These are phyloP conservation scores for Vitis hybrid DNA, from an alignment of 177 flowering plant genomes.

Conservation along the genomic window DNA sequence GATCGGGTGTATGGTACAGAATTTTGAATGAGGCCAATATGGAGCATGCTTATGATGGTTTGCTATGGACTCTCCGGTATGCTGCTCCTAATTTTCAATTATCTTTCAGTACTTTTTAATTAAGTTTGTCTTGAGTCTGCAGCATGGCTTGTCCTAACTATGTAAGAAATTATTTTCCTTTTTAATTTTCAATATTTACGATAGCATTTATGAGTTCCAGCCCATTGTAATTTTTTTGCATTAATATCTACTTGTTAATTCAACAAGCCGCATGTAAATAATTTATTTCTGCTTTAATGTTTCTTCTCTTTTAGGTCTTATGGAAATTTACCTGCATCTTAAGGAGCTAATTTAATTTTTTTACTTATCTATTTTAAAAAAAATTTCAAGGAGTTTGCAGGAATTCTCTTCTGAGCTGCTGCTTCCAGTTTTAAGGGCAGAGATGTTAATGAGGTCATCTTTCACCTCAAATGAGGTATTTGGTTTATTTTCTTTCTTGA, in stretches of 20 bases:
- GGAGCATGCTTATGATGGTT: slow-evolving; percentile 72
- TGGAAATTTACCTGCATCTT: slow-evolving; percentile 9
- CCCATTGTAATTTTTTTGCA: neutral
- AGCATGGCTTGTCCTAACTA: neutral
- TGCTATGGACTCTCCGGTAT: slow-evolving; percentile 88
- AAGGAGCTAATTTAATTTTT: slow-evolving; percentile 13
- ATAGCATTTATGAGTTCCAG: neutral
- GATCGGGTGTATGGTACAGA: slow-evolving; percentile 39
- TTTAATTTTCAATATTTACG: neutral
- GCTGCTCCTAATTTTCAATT: neutral
- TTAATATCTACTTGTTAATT: neutral
- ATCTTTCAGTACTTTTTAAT: neutral
- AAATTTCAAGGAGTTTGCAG: slow-evolving; percentile 57
- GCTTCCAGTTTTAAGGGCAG: slow-evolving; percentile 23
- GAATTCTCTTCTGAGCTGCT: slow-evolving; percentile 48
- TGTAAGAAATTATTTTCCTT: neutral
- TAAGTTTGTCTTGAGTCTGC: neutral
- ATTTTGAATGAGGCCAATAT: slow-evolving; percentile 70
- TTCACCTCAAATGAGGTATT: slow-evolving; percentile 45
- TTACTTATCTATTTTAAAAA: no score
- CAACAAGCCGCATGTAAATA: no score
- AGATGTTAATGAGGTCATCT: slow-evolving; percentile 25
- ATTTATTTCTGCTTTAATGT: no score
- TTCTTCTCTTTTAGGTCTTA: slow-evolving; percentile 2
- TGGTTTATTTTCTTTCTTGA: neutral